Percentiles rank a stretch among this genome's conserved stretches.
Evolutionary conservation across 164 flowering plant species (phyloP).

Genomic region (Chimonanthus praecox): DNA sequence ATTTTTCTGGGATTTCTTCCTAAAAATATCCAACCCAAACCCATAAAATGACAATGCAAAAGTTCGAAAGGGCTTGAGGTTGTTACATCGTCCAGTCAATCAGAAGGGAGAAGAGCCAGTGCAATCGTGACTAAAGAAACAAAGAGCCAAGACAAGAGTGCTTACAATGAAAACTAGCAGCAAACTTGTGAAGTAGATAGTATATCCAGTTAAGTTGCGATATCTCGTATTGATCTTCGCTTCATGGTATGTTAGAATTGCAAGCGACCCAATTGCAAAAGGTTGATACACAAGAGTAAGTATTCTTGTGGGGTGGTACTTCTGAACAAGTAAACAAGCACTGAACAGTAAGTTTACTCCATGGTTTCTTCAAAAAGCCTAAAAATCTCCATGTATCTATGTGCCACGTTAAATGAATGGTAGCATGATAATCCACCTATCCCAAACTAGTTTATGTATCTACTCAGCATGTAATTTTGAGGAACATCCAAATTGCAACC

Average conservation of each 20-base stretch:
- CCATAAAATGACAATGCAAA: not conserved
- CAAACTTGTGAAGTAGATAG: conserved; percentile 53
- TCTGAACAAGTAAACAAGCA: conserved; percentile 12
- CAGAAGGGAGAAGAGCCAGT: too few species aligned
- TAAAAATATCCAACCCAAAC: not conserved
- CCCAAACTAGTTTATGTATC: too few species aligned
- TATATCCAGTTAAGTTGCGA: conserved; percentile 48
- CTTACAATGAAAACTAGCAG: conserved; percentile 55
- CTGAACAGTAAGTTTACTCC: not conserved
- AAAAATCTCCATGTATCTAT: not conserved
- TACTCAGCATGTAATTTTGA: not conserved
- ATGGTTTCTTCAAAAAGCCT: not conserved
- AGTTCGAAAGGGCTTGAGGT: not conserved
- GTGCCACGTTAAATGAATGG: not conserved
- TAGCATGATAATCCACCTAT: not conserved
- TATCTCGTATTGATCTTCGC: conserved; percentile 35
- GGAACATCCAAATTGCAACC: not conserved
- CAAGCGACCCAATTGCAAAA: conserved; percentile 32
- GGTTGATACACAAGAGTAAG: conserved; percentile 45
- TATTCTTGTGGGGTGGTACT: conserved; percentile 37
- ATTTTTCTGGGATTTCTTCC: not conserved
- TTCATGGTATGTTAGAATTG: conserved; percentile 30
- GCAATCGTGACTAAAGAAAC: not conserved
- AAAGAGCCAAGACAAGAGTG: not conserved
- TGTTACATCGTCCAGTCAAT: too few species aligned